Evolutionary conservation across 306 rosid genomes (phyloP).

Genomic region (Rubus parviflorus): DNA sequence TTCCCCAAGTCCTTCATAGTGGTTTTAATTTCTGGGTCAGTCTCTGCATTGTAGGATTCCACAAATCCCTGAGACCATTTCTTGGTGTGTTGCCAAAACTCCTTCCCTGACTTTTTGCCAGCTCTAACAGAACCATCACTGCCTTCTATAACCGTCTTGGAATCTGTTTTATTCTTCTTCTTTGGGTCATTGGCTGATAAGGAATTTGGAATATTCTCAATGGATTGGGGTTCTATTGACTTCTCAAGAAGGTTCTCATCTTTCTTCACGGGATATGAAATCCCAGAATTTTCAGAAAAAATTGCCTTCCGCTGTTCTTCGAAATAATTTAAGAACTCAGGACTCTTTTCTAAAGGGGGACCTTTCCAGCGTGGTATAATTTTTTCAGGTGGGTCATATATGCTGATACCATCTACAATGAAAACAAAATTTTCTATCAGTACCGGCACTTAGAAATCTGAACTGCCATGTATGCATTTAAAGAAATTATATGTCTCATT

Average conservation of each 20-base stretch:
- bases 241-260: slow-evolving; percentile 36
- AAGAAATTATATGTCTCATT: not conserved
- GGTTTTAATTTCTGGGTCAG: slow-evolving; percentile 82
- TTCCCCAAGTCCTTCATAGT: slow-evolving; percentile 78
- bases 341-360: slow-evolving; percentile 68
- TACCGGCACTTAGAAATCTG: slow-evolving; percentile 8
- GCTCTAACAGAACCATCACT: slow-evolving; percentile 83
- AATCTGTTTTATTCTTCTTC: slow-evolving; percentile 35
- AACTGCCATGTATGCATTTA: slow-evolving; percentile 9
- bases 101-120: slow-evolving; percentile 90
- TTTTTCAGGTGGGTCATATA: slow-evolving; percentile 85
- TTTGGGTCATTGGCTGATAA: slow-evolving; percentile 29
- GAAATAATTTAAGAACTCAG: slow-evolving; percentile 59
- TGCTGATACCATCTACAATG: slow-evolving; percentile 74
- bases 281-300: slow-evolving; percentile 32
- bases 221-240: slow-evolving; percentile 42
- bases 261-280: slow-evolving; percentile 41
- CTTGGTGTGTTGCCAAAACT: slow-evolving; percentile 96
- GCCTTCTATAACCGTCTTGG: slow-evolving; percentile 71
- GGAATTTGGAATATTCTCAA: slow-evolving; percentile 33
- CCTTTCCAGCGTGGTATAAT: slow-evolving; percentile 93
- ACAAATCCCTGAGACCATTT: slow-evolving; percentile 89
- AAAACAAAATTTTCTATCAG: slow-evolving; percentile 30
- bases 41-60: slow-evolving; percentile 80
- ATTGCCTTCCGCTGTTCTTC: slow-evolving; percentile 46